Conservation (phyloP, 83 land plant species). For the Picea abies region DNA sequence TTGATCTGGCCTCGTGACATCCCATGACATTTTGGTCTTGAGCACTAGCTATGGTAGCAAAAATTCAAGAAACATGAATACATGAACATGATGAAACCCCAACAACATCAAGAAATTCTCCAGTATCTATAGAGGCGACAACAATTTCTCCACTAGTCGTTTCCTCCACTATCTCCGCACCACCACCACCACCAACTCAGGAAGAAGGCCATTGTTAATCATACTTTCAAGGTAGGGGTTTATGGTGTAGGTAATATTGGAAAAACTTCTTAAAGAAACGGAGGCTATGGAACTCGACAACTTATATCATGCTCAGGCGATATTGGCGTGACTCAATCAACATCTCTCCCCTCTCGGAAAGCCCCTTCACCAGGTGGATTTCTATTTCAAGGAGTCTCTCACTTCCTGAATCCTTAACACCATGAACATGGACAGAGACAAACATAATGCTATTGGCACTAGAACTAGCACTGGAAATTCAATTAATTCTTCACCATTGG, state of each 20-base stretch:
- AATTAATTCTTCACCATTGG: constrained; percentile 17
- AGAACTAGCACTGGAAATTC: too few relatives aligned
- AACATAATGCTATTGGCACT: too few relatives aligned
- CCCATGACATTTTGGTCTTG: constrained; percentile 3
- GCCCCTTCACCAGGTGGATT: constrained; percentile 59
- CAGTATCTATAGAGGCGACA: not conserved
- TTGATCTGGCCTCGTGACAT: too few relatives aligned
- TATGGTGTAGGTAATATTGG: constrained; percentile 18
- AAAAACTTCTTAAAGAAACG: constrained; percentile 45
- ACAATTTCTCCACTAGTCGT: not conserved
- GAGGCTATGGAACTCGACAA: constrained; percentile 41
- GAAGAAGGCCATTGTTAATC: too few relatives aligned
- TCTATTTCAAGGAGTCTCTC: constrained; percentile 72
- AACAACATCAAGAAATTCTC: not conserved
- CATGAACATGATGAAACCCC: not conserved
- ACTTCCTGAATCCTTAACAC: constrained; percentile 7
- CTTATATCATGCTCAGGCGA: constrained; percentile 41
- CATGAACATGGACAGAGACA: not conserved
- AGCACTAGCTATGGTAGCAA: not conserved
- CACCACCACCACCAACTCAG: not conserved
- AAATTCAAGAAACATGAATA: constrained; percentile 1
- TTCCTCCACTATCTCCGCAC: not conserved
- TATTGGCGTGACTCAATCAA: constrained; percentile 48
- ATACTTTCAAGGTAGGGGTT: not conserved
- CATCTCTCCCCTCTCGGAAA: constrained; percentile 32